Percentiles rank a stretch among this genome's conserved stretches.
phyloP scores from a whole-genome alignment of 2,329 filamentous ascomycete genomes.

The Zymoseptoria crescenta region DNA sequence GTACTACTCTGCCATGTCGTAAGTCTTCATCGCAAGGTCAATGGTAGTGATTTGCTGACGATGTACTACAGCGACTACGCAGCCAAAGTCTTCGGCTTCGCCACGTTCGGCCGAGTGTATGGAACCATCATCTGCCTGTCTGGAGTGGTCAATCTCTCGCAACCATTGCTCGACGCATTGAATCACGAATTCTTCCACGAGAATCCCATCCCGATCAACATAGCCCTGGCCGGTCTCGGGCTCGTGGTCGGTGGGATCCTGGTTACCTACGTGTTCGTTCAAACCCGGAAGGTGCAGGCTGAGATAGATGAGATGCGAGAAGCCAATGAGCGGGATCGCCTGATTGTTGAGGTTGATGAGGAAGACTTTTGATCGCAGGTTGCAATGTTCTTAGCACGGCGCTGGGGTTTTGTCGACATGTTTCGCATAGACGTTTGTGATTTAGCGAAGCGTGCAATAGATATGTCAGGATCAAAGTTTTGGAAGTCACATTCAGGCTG shows the following conservation, averaged over 20 bases:
- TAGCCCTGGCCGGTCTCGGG: conserved; percentile 56
- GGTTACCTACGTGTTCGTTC: conserved; percentile 54
- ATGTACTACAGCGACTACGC: conserved; percentile 56
- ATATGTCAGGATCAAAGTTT: background rate
- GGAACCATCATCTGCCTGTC: conserved; percentile 79
- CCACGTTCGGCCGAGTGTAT: conserved; percentile 86
- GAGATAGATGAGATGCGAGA: conserved; percentile 8
- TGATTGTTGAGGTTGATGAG: conserved; percentile 24
- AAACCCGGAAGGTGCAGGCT: conserved; percentile 12
- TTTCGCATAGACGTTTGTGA: background rate
- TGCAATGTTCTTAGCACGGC: background rate
- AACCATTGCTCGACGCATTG: conserved; percentile 68
- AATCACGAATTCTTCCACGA: conserved; percentile 65
- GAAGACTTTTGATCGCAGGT: conserved; percentile 18
- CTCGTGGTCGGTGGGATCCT: conserved; percentile 57
- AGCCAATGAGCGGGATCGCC: conserved; percentile 8
- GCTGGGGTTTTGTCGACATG: background rate
- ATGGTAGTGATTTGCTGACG: background rate
- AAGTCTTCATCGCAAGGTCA: conserved; percentile 2
- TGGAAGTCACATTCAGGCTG: background rate
- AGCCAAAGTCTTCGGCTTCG: conserved; percentile 89
- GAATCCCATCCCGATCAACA: conserved; percentile 70
- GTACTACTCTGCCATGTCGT: conserved; percentile 78
- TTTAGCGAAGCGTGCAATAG: background rate
- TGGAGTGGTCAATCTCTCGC: conserved; percentile 74